Conservation (phyloP, 2,329 filamentous ascomycete species). For the Amesomyces nigricolor region DNA sequence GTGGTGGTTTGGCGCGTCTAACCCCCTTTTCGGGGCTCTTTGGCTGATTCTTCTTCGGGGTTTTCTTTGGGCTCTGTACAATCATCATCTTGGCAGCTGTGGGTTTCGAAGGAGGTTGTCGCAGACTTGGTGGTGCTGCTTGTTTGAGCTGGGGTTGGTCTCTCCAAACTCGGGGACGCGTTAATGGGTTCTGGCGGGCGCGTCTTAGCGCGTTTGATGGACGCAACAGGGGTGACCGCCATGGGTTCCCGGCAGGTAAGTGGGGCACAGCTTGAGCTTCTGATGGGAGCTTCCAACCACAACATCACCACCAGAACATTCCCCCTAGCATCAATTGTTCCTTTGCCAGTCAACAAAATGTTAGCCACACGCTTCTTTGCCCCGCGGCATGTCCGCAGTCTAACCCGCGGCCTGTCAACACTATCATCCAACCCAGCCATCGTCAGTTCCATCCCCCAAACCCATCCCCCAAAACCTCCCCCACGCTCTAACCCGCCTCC, state of each 20-base stretch:
- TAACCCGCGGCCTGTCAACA: constrained; percentile 39
- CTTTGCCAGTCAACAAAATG: constrained; percentile 26
- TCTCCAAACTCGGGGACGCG: constrained; percentile 12
- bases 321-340: neutral
- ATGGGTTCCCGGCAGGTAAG: constrained; percentile 2
- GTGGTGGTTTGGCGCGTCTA: constrained; percentile 29
- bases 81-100: constrained; percentile 23
- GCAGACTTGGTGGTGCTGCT: neutral
- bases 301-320: constrained; percentile 7
- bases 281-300: constrained; percentile 3
- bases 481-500: constrained; percentile 15
- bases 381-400: constrained; percentile 20
- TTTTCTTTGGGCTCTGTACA: constrained; percentile 25
- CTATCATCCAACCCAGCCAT: constrained; percentile 49
- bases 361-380: constrained; percentile 29
- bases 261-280: constrained; percentile 5
- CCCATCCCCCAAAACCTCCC: neutral
- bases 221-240: constrained; percentile 1
- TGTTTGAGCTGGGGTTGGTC: neutral
- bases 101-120: neutral
- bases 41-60: constrained; percentile 18
- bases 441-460: constrained; percentile 35
- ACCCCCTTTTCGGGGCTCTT: constrained; percentile 27
- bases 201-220: constrained; percentile 20
- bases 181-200: constrained; percentile 20